Conservation (phyloP, 1,284 basidiomycete genomes). For the Limonomyces culmigenus region DNA sequence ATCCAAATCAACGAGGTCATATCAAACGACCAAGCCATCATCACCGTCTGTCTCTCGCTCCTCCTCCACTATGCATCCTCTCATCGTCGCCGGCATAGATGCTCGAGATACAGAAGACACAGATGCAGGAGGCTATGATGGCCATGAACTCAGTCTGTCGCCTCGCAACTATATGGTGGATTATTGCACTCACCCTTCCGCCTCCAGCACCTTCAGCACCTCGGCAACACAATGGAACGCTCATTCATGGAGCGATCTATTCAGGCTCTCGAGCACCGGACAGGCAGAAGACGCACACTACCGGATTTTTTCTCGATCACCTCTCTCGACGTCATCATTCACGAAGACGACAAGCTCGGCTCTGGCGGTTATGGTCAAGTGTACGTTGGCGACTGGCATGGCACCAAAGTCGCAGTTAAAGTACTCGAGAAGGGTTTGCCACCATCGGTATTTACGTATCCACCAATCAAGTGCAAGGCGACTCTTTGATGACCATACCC, state of each 20-base stretch:
- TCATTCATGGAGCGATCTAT: slow-evolving; percentile 4
- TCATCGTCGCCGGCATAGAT: background rate
- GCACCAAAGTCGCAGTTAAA: slow-evolving; percentile 7
- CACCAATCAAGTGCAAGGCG: too few species aligned
- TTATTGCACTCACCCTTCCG: background rate
- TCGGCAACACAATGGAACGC: slow-evolving; percentile 4
- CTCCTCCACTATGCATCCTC: background rate
- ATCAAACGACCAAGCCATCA: slow-evolving; percentile 3
- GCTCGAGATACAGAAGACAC: slow-evolving; percentile 1
- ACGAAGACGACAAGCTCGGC: slow-evolving; percentile 5
- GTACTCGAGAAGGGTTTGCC: slow-evolving; percentile 4
- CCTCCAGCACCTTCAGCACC: slow-evolving; percentile 1
- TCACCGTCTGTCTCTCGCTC: slow-evolving; percentile 2
- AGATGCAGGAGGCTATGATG: slow-evolving; percentile 5
- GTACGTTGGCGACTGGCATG: slow-evolving; percentile 6
- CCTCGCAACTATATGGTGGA: background rate
- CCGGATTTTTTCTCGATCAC: slow-evolving; percentile 6
- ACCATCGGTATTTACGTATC: slow-evolving; percentile 1
- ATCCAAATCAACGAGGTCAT: slow-evolving; percentile 2
- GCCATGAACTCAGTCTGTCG: slow-evolving; percentile 3
- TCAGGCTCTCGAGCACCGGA: slow-evolving; percentile 3
- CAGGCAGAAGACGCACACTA: background rate
- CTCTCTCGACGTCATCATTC: slow-evolving; percentile 6
- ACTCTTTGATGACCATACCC: background rate
- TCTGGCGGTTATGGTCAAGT: slow-evolving; percentile 7